Evolutionary conservation across 768 basidiomycete species (phyloP), one percentile per base, ranked within the genome.

Genomic region (Phylloporus arenicola): DNA sequence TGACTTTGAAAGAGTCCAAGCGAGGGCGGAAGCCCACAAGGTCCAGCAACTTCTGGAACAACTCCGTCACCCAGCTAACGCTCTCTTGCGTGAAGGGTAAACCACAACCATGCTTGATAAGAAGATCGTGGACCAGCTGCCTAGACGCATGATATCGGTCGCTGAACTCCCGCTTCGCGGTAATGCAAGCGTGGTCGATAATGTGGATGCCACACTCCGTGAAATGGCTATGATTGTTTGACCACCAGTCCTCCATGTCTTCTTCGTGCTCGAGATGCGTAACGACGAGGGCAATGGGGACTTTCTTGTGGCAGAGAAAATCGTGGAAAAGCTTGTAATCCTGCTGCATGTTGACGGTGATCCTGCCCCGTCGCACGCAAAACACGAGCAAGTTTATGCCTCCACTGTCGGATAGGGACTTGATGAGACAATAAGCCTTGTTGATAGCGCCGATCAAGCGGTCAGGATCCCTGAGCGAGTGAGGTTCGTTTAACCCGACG

Each of bases 351-450:
- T 53, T 62, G 7, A 37, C 40, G 9, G 59, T 71, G 50, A 68
- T 62, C 55, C 68, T 60, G 24, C 65, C 63, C 38, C 45, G 67
- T 14, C 65, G 68, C 55, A 75, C 62, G 42, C 68, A 68, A 49
- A 68, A 75, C 12, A 76, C 56, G 20, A 77, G 62, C 37, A 77
- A 63, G 58, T 61, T 67, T 29, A 77, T 57, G 8, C 76, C 75
- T 6, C 62, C 69, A 6, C 60, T 57, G 5, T 56, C 54, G 14
- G 58, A 52, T 34, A 75, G 55, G 22, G 33, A 56, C 40, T 56
- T 55, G 43, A 77, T 54, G 12, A 78, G 64, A 42, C 58, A 45
- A 39, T 72, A 67, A 4, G 65, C 67, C 45, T 70, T 62, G 50
- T 51, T 58, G 55, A 72, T 63, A 6, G 63, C 66, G 13, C 55